Conservation (phyloP, 176 grass and related monocot species). For the Ampelocalamus luodianensis region DNA sequence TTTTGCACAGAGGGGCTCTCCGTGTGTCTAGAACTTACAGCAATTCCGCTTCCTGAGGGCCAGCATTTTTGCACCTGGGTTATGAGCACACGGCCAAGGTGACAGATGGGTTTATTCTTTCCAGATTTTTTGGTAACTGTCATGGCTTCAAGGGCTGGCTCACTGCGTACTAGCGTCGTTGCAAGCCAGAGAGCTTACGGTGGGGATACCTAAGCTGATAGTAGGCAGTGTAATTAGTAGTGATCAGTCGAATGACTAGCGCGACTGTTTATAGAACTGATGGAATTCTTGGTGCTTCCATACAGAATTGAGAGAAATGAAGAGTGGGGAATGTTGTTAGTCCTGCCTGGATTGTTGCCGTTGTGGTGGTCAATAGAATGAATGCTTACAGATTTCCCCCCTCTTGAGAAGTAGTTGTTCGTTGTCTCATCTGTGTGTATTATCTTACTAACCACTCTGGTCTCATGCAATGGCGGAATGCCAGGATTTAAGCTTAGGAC, state of each 20-base stretch:
- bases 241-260: constrained; percentile 43
- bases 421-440: not conserved
- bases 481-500: not conserved
- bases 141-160: constrained; percentile 38
- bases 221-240: constrained; percentile 70
- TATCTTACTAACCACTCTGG: not conserved
- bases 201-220: constrained; percentile 42
- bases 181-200: constrained; percentile 46
- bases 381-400: constrained; percentile 4
- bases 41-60: not conserved
- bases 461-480: too few species aligned
- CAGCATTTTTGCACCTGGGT: constrained; percentile 48
- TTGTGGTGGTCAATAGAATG: constrained; percentile 40
- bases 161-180: not conserved
- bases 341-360: constrained; percentile 27
- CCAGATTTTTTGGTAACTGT: constrained; percentile 42
- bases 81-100: constrained; percentile 35
- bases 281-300: constrained; percentile 43
- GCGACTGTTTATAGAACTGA: constrained; percentile 56
- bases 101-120: constrained; percentile 50
- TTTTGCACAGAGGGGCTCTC: constrained; percentile 56
- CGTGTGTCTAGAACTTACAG: not conserved
- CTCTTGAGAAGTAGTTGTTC: not conserved
- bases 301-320: constrained; percentile 43
- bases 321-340: constrained; percentile 38